Evolutionary conservation across 371 early-diverging fungal species (phyloP).

Genomic region (Mortierella sp.): DNA sequence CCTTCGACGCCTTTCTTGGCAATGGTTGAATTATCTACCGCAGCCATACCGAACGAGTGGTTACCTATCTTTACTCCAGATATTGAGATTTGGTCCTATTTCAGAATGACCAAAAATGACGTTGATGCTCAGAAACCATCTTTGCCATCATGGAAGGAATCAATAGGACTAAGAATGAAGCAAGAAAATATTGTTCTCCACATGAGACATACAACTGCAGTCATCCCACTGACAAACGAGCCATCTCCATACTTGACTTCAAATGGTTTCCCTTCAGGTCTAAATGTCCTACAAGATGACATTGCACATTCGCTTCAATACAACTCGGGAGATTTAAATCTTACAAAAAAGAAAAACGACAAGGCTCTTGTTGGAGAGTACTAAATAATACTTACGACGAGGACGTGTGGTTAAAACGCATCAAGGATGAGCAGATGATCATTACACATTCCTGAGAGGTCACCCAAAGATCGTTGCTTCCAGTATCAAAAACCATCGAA

Average conservation of each 20-base stretch:
- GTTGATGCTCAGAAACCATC: background rate
- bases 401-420: slow-evolving; percentile 21
- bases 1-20: slow-evolving; percentile 48
- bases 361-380: no score
- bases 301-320: no score
- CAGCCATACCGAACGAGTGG: slow-evolving; percentile 44
- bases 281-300: slow-evolving; percentile 20
- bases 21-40: slow-evolving; percentile 39
- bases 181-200: no score
- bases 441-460: slow-evolving; percentile 70
- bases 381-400: slow-evolving; percentile 28
- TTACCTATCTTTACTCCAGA: slow-evolving; percentile 26
- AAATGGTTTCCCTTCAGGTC: slow-evolving; percentile 24
- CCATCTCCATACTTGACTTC: slow-evolving; percentile 48
- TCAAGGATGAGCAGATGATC: slow-evolving; percentile 16
- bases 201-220: slow-evolving; percentile 30
- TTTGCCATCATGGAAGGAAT: background rate
- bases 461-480: slow-evolving; percentile 96
- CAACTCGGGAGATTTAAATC: no score
- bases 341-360: no score
- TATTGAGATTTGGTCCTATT: slow-evolving; percentile 28
- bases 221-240: slow-evolving; percentile 34
- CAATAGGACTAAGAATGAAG: background rate
- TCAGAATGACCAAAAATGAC: background rate
- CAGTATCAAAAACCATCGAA: slow-evolving; percentile 94